Conservation (phyloP, 768 basidiomycete species). For the Auriscalpium orientale region DNA sequence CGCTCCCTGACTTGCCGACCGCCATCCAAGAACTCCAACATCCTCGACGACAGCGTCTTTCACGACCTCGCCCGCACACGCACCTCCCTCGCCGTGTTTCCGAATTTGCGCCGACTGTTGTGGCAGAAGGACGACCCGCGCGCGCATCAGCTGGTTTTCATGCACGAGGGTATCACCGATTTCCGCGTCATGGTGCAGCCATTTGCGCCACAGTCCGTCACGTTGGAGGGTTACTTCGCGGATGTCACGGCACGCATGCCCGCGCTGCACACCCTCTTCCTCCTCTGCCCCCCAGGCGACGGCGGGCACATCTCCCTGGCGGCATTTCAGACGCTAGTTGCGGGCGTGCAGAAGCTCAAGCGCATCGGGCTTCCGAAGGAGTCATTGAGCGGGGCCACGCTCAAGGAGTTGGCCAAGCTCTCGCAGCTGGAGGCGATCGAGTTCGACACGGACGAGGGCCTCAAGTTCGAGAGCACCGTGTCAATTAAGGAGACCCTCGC, state of each 20-base stretch:
- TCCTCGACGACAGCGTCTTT: slow-evolving; percentile 6
- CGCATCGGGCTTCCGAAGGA: slow-evolving; percentile 7
- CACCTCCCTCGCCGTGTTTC: slow-evolving; percentile 12
- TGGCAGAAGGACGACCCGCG: not conserved
- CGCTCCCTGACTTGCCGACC: slow-evolving; percentile 5
- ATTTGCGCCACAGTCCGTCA: not conserved
- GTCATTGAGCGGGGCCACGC: not conserved
- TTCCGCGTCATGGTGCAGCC: slow-evolving; percentile 1
- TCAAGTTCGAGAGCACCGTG: not conserved
- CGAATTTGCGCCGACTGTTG: slow-evolving; percentile 8
- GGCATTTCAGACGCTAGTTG: slow-evolving; percentile 2
- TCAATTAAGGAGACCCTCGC: not conserved
- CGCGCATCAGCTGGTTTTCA: slow-evolving; percentile 4
- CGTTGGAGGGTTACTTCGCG: not conserved
- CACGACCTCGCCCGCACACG: slow-evolving; percentile 13
- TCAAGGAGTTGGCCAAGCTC: slow-evolving; percentile 5
- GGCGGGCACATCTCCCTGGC: not conserved
- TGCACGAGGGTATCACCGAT: slow-evolving; percentile 14
- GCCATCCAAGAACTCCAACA: not conserved
- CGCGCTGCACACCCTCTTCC: slow-evolving; percentile 4
- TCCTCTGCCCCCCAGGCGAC: not conserved
- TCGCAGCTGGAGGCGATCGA: slow-evolving; percentile 9
- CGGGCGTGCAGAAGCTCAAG: slow-evolving; percentile 1
- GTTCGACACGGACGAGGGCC: slow-evolving; percentile 5
- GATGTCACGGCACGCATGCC: slow-evolving; percentile 14